A percentile compares a stretch with the other conserved stretches of the same genome.
These are phyloP conservation scores for Allium sativum DNA, from an alignment of 106 monocot species.

Conservation along the genomic window DNA sequence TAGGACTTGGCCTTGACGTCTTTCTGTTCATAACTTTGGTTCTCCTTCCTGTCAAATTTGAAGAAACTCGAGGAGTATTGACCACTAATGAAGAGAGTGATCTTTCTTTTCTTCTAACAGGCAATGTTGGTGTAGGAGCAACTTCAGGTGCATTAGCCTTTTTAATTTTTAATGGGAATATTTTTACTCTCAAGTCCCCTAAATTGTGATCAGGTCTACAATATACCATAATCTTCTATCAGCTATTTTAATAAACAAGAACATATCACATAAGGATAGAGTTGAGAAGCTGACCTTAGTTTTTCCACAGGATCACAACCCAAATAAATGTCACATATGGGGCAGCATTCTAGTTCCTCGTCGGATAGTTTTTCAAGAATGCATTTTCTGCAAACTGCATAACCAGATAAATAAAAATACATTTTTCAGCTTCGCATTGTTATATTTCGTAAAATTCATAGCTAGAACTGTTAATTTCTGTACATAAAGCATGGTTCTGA, in stretches of 20 bases:
- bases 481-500: too few species aligned
- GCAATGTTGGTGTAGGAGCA: conserved; percentile 45
- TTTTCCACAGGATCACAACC: conserved; percentile 66
- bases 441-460: too few species aligned
- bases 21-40: conserved; percentile 54
- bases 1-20: conserved; percentile 20
- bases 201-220: conserved; percentile 75
- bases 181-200: conserved; percentile 66
- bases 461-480: too few species aligned
- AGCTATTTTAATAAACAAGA: not conserved
- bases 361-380: conserved; percentile 66
- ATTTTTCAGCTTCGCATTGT: too few species aligned
- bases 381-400: conserved; percentile 91
- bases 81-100: conserved; percentile 90
- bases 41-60: conserved; percentile 68
- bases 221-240: not conserved
- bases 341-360: conserved; percentile 77
- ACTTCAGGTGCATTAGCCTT: conserved; percentile 48
- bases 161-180: conserved; percentile 61
- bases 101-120: conserved; percentile 78
- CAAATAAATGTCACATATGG: conserved; percentile 65
- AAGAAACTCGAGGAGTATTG: conserved; percentile 54
- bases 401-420: not conserved
- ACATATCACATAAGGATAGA: not conserved
- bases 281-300: conserved; percentile 36